Evolutionary conservation across 805 yeast genomes (phyloP), one percentile per base, ranked within the genome.

Genomic region (Lipomyces sp.): DNA sequence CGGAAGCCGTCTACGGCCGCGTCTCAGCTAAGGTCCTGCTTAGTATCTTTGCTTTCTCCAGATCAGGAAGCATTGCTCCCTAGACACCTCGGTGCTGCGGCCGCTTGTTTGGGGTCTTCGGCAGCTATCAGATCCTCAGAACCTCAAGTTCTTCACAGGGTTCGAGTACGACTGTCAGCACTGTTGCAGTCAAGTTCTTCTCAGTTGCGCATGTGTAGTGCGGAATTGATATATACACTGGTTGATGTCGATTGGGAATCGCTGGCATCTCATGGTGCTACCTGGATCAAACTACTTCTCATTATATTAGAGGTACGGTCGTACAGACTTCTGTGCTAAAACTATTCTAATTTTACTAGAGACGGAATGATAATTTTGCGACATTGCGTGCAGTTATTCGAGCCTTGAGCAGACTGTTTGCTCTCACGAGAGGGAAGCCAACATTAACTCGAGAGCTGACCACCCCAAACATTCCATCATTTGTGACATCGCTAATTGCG

Each of bases 161-260:
- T 68, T 33, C 62, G 71, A n/a, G 66, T 66, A 10, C 62, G 71
- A 11, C 57, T 68, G 39, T 68, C 71, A 13, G 64, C 66, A 7
- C 35, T 68, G 7, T 33, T 67, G 35, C 71, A 68, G 60, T 62
- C 71, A 6, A 15, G 45, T 13, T 35, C 39, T n/a, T 6, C 61
- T 4, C 48, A 24, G 6, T 56, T 63, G 8, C 53, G 59, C 13
- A 24, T 48, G 3, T 53, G 63, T 33, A 70, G 70, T 53, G 66
- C 71, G 15, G 67, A 57, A 30, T 50, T 68, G 34, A 59, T 63
- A 11, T 30, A 37, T 29, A 56, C 51, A 11, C 39, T 68, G 18
- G 60, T 54, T 37, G 60, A 59, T 2, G 57, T 24, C 11, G 71
- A 68, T 45, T 68, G 71, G 71, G 65, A 62, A 35, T 63, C 70